Percentiles rank a stretch among this genome's conserved stretches.
Evolutionary conservation across 1,284 basidiomycete genomes (phyloP).

Genomic region (Acaromyces ingoldii): DNA sequence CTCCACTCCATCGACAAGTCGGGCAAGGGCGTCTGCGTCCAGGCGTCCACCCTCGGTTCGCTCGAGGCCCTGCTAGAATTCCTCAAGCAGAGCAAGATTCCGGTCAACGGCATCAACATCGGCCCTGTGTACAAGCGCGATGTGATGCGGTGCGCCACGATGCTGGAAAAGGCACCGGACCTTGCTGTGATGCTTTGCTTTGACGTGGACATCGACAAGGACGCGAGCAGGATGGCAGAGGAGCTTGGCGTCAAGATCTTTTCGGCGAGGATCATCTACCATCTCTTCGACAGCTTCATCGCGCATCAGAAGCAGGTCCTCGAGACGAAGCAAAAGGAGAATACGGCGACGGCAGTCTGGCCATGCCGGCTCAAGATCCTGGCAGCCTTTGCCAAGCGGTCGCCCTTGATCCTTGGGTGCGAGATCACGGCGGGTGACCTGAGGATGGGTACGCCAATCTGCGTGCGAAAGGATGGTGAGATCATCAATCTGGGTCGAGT

Average conservation of each 20-base stretch:
- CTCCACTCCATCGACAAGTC: conserved; percentile 89
- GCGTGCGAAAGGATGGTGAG: conserved; percentile 88
- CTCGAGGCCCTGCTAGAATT: conserved; percentile 96
- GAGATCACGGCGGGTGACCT: conserved; percentile 87
- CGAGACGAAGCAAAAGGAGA: conserved; percentile 87
- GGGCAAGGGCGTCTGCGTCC: conserved; percentile 92
- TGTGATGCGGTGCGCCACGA: conserved; percentile 83
- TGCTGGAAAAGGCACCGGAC: conserved; percentile 88
- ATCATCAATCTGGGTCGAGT: conserved; percentile 90
- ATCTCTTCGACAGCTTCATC: conserved; percentile 94
- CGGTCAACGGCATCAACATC: conserved; percentile 81
- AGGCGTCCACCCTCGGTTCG: conserved; percentile 94
- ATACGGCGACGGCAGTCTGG: conserved; percentile 93
- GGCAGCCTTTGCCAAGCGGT: conserved; percentile 88
- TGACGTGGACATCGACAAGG: conserved; percentile 85
- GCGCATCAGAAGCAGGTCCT: conserved; percentile 90
- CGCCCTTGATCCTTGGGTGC: conserved; percentile 91
- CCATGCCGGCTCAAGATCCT: conserved; percentile 90
- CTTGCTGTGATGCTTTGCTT: conserved; percentile 93
- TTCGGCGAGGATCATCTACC: conserved; percentile 98
- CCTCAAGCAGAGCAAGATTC: conserved; percentile 91
- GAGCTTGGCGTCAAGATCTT: conserved; percentile 91
- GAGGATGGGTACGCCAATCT: conserved; percentile 90
- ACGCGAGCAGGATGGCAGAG: conserved; percentile 83
- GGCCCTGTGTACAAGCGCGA: conserved; percentile 96